Percentiles rank a stretch among this genome's conserved stretches.
Evolutionary conservation across 352 stramenopile species (phyloP).

Genomic region (Phytopythium aichiense): DNA sequence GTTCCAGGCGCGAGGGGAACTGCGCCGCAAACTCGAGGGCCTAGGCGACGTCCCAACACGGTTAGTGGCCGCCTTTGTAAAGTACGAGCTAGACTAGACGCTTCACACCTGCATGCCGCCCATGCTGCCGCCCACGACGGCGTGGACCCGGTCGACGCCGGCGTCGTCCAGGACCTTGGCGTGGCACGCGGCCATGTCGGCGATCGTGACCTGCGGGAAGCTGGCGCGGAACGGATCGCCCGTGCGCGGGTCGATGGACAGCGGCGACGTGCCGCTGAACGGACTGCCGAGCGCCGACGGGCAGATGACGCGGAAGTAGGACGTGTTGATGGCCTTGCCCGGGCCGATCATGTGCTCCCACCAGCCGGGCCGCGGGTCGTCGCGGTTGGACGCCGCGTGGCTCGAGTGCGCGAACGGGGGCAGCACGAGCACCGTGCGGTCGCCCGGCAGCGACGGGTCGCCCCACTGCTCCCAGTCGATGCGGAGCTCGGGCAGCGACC

Average conservation of each 20-base stretch:
- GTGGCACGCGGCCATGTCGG: conserved; percentile 80
- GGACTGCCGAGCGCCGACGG: conserved; percentile 80
- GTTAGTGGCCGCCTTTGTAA: too few species aligned
- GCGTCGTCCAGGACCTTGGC: conserved; percentile 75
- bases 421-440: conserved; percentile 79
- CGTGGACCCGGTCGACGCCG: conserved; percentile 69
- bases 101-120: conserved; percentile 71
- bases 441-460: conserved; percentile 54
- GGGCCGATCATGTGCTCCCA: conserved; percentile 88
- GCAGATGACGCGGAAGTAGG: conserved; percentile 86
- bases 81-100: too few species aligned
- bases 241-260: conserved; percentile 54
- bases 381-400: conserved; percentile 76
- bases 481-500: conserved; percentile 49
- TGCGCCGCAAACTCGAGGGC: conserved; percentile 83
- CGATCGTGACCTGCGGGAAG: conserved; percentile 83
- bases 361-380: conserved; percentile 77
- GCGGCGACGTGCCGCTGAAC: conserved; percentile 77
- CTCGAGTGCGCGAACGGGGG: conserved; percentile 87
- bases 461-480: conserved; percentile 85
- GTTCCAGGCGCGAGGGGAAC: conserved; percentile 70
- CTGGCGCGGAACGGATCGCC: conserved; percentile 57
- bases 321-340: conserved; percentile 85
- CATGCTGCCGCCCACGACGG: conserved; percentile 86
- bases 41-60: too few species aligned